These are phyloP conservation scores for Puccinia triticina DNA, from an alignment of 1,284 basidiomycete genomes.

Conservation along the genomic window DNA sequence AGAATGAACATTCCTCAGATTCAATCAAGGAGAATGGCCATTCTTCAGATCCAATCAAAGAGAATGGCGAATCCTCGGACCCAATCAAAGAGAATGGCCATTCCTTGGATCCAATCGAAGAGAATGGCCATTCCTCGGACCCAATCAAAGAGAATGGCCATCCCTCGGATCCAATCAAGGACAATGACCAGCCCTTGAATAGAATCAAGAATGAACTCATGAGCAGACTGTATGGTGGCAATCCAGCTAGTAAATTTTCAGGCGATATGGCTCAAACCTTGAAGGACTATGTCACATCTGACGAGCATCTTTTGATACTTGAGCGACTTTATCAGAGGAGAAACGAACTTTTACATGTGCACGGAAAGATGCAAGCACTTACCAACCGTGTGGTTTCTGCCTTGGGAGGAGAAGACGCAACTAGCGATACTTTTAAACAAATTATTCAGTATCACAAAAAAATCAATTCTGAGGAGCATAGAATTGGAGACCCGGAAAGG, in stretches of 20 bases:
- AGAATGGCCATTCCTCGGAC: no score
- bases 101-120: background rate
- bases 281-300: background rate
- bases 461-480: background rate
- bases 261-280: background rate
- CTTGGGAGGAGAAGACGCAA: constrained; percentile 7
- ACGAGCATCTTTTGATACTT: background rate
- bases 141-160: background rate
- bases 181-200: background rate
- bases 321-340: background rate
- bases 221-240: background rate
- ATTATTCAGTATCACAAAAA: background rate
- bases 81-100: background rate
- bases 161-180: background rate
- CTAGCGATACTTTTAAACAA: background rate
- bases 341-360: background rate
- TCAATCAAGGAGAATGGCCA: background rate
- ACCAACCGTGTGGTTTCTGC: background rate
- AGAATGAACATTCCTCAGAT: background rate
- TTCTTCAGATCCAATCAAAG: no score
- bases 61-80: background rate
- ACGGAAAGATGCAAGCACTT: background rate
- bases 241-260: background rate
- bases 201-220: background rate
- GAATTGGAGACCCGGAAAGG: background rate